Evolutionary conservation across 192 early-diverging fungal species (phyloP), one percentile per base, ranked within the genome.

Genomic region (Coemansia sp.): DNA sequence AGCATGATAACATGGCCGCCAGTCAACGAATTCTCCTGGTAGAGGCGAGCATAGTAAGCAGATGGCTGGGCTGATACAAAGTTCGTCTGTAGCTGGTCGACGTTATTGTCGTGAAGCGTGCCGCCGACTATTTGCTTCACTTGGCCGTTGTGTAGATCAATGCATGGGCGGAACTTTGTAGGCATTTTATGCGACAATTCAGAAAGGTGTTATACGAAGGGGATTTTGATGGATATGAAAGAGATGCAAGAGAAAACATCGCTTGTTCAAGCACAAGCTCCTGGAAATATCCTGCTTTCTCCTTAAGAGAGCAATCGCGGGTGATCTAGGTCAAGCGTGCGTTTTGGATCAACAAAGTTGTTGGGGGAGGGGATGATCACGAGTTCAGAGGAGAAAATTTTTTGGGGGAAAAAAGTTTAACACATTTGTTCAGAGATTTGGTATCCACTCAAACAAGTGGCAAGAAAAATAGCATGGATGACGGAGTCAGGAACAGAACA

Each of bases 71-170:
- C 81, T 2, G 95, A 93, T 1, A 97, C 93, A 87, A 95, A 98
- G 86, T 99, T 99, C 1, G 95, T 97, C 42, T 85, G 80, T 23
- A 96, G 84, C 25, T 85, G 68, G 9, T 79, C 83, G 28, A 77
- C 83, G 35, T 77, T 59, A 40, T 69, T 60, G 67, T 93, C 92
- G 66, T 74, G 85, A 20, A 99, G 84, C 49, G 96, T 91, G 42
- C 92, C 95, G 31, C 97, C 97, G 49, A 99, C 95, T 58, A 99
- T 98, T 75, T 99, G 97, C 81, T 99, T 99, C 63, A 99, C 97
- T 75, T 94, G 88, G 40, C 97, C 97, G 37, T 88, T 71, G 84
- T 99, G 97, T 51, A 99, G 84, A 84, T 99, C 97, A 68, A 99
- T 98, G 83, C 97, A 99, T n/a, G 96, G 94, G 20, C 93, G 85